Percentiles rank a stretch among this genome's conserved stretches.
phyloP scores from a whole-genome alignment of 345 rosid genomes.

The Eucalyptus pumila region DNA sequence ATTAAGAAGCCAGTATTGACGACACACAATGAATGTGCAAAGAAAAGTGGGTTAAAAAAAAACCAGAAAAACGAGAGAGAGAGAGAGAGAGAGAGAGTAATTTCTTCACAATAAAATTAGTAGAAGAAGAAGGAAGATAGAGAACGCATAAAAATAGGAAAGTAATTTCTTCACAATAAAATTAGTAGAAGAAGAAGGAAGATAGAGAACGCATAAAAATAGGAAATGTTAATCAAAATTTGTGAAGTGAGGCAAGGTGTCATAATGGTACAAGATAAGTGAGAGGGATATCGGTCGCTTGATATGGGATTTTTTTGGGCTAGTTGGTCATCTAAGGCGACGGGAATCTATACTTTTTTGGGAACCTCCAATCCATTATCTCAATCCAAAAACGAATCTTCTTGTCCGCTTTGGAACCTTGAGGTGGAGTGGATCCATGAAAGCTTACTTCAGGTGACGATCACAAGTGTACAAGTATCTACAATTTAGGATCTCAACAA shows the following conservation, averaged over 20 bases:
- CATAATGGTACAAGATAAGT: background rate
- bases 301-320: background rate
- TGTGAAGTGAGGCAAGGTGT: background rate
- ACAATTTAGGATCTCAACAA: background rate
- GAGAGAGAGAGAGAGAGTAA: no score
- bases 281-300: background rate
- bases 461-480: background rate
- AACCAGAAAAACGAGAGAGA: accelerated
- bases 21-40: background rate
- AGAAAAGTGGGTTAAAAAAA: background rate
- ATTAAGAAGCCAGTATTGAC: background rate
- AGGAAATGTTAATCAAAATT: background rate
- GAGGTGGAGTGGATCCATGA: background rate
- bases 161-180: background rate
- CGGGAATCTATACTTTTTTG: background rate
- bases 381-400: background rate
- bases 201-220: background rate
- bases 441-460: background rate
- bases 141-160: background rate
- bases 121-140: background rate
- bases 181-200: background rate
- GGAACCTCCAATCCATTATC: background rate
- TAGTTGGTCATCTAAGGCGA: no score
- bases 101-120: background rate
- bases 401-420: background rate